Conservation (phyloP, 441 rosid genomes). For the Omphalea diandra region DNA sequence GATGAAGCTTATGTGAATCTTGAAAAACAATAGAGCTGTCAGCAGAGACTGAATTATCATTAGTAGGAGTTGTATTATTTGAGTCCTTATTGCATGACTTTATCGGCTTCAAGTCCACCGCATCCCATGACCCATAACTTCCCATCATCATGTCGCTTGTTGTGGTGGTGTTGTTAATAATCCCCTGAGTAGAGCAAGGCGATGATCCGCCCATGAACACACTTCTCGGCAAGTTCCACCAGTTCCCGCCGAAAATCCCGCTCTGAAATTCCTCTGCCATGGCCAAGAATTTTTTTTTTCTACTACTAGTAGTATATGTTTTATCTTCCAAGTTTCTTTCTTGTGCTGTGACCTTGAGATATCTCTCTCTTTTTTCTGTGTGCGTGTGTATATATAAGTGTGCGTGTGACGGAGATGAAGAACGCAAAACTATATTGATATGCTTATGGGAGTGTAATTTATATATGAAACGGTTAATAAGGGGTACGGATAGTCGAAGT, state of each 20-base stretch:
- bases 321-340: neutral
- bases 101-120: conserved; percentile 36
- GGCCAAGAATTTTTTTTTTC: neutral
- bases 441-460: conserved; percentile 19
- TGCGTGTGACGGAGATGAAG: too few species aligned
- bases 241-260: conserved; percentile 56
- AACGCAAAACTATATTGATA: neutral
- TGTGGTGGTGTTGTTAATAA: too few species aligned
- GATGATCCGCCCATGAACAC: conserved; percentile 44
- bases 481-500: conserved; percentile 32
- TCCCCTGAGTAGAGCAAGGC: conserved; percentile 40
- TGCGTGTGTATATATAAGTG: neutral
- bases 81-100: conserved; percentile 35
- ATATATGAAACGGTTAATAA: conserved; percentile 34
- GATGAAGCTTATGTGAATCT: conserved; percentile 33
- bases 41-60: conserved; percentile 20
- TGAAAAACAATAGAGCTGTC: conserved; percentile 34
- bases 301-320: neutral
- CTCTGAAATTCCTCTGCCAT: conserved; percentile 80
- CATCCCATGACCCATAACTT: conserved; percentile 32
- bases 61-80: conserved; percentile 10
- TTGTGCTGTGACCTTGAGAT: neutral
- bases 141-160: conserved; percentile 21
- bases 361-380: neutral
- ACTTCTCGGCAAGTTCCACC: conserved; percentile 60